Evolutionary conservation across 1,139 yeast genomes (phyloP), one percentile per base, ranked within the genome.

Genomic region (Magnusiomyces suaveolens): DNA sequence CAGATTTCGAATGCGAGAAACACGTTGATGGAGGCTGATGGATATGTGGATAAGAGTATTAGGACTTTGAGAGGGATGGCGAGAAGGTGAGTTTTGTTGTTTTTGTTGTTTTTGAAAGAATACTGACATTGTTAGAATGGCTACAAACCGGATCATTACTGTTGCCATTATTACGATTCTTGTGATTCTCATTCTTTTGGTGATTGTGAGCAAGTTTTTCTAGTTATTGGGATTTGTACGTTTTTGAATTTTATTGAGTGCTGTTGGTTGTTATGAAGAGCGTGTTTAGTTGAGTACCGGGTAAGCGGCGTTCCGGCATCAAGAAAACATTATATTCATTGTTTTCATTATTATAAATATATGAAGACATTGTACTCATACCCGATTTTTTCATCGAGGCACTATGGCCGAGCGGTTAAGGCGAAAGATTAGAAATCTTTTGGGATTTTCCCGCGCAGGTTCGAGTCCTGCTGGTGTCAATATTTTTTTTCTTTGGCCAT

Each of bases 81-180:
- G 33, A 78, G 97, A 69, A 60, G 72, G 67, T 65, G 54, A 18
- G 16, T 38, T 32, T 32, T 32, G 8, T 32, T 32, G 12, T 32
- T 32, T 25, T 2, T 3, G 44, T 52, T 48, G 39, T 43, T 48
- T 32, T 54, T 75, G 98, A 64, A 77, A 92, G 76, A 90, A 95
- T n/a, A 95, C 97, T n/a, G n/a, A n/a, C n/a, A 43, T 44, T 43
- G 47, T 33, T 54, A 75, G 98, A 64, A 78, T 92, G 76, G 90
- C 95, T n/a, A 95, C 97, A 2, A 94, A 94, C 71, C 85, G 89
- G 69, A 78, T 90, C 63, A 87, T 94, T 59, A 89, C 96, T 57
- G 88, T 89, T 64, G 96, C 95, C n/a, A 92, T 94, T 57, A 92
- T 94, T 57, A 96, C 87, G 1, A 90, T 92, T 18, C 78, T 94